phyloP scores from a whole-genome alignment of 2,329 filamentous ascomycete species.

The Ophiocordyceps camponoti-saundersi region DNA sequence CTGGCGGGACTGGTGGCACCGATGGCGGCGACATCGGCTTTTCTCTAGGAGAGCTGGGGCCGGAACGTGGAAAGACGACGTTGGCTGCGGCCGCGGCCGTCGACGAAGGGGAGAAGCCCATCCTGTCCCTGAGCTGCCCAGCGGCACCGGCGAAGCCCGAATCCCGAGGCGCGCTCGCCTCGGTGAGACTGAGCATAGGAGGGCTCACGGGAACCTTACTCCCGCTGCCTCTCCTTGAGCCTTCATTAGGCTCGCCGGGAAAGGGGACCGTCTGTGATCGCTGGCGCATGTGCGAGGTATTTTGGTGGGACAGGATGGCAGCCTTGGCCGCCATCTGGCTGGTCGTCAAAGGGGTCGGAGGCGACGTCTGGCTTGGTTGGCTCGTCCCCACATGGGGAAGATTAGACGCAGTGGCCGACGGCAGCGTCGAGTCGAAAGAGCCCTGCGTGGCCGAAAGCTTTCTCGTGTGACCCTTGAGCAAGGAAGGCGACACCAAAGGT shows the following conservation, averaged over 20 bases:
- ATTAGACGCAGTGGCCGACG: constrained; percentile 41
- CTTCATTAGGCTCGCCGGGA: constrained; percentile 27
- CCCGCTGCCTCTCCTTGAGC: constrained; percentile 24
- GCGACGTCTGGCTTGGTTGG: constrained; percentile 16
- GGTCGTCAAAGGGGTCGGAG: constrained; percentile 29
- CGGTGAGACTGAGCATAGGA: constrained; percentile 45
- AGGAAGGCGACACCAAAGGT: constrained; percentile 13
- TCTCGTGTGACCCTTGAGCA: constrained; percentile 31
- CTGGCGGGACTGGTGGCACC: constrained; percentile 23
- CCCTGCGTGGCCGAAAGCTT: constrained; percentile 60
- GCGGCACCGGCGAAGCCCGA: constrained; percentile 28
- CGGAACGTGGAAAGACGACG: constrained; percentile 53
- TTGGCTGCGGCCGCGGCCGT: constrained; percentile 52
- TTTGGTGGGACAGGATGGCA: constrained; percentile 50
- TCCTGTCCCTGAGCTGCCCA: constrained; percentile 29
- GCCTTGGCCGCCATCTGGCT: constrained; percentile 70
- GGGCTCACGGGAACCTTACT: constrained; percentile 38
- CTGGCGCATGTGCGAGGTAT: constrained; percentile 37
- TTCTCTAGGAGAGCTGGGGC: constrained; percentile 31
- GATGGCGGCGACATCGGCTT: constrained; percentile 17
- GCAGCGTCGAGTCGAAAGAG: constrained; percentile 58
- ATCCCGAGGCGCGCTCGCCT: constrained; percentile 45
- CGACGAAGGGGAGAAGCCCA: constrained; percentile 40
- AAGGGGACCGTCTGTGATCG: constrained; percentile 59
- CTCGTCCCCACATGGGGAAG: constrained; percentile 31